Evolutionary conservation across 805 yeast species (phyloP).

Genomic region (Yamadazyma philogaea): DNA sequence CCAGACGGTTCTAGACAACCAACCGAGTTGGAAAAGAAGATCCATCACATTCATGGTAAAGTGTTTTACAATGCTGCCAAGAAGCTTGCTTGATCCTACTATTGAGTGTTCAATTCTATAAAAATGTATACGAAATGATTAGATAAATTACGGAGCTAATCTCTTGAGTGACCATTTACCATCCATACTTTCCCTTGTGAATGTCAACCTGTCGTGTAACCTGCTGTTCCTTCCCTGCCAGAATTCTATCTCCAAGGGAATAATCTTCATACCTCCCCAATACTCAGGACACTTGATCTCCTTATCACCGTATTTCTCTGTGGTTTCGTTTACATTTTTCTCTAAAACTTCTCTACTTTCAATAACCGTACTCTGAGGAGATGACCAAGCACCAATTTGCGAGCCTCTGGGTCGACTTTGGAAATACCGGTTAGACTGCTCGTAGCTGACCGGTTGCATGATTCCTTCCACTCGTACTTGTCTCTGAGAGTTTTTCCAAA

Average conservation of each 20-base stretch:
- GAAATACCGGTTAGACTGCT: conserved; percentile 74
- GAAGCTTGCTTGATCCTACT: conserved; percentile 3
- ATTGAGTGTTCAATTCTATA: conserved; percentile 4
- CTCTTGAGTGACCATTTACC: conserved; percentile 63
- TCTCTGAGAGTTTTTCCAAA: conserved; percentile 88
- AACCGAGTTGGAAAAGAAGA: conserved; percentile 55
- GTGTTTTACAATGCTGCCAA: conserved; percentile 40
- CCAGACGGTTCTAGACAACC: conserved; percentile 74
- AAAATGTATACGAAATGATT: background rate
- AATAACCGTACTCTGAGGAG: conserved; percentile 75
- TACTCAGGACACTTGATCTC: conserved; percentile 85
- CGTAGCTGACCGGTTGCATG: conserved; percentile 68
- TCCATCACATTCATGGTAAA: conserved; percentile 67
- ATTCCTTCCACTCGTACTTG: conserved; percentile 91
- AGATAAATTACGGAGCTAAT: conserved; percentile 57
- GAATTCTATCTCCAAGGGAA: conserved; percentile 89
- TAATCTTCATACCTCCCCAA: conserved; percentile 93
- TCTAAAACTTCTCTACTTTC: conserved; percentile 63
- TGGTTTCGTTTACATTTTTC: conserved; percentile 42
- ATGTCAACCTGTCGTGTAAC: conserved; percentile 84
- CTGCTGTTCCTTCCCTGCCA: conserved; percentile 96
- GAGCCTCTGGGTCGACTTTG: conserved; percentile 90
- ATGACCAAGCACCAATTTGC: conserved; percentile 94
- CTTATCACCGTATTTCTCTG: conserved; percentile 54
- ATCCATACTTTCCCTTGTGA: conserved; percentile 48